phyloP scores from a whole-genome alignment of 345 rosid genomes.

The Angophora floribunda region DNA sequence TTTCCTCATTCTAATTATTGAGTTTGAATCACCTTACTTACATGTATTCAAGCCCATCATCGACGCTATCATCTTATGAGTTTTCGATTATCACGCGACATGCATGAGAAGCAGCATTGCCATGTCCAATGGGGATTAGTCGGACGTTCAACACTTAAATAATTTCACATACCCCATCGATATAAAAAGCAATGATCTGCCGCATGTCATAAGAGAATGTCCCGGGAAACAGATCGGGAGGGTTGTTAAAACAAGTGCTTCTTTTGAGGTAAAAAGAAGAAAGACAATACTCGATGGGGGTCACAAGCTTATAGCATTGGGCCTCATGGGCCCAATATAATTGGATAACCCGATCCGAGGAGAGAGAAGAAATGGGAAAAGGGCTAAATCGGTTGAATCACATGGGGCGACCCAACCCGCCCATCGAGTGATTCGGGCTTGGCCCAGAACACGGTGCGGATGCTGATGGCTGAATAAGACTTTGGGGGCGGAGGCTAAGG shows the following conservation, averaged over 20 bases:
- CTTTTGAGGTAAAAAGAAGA: neutral
- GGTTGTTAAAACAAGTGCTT: neutral
- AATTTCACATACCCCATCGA: neutral
- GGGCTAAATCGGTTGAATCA: neutral
- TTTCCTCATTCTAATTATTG: fast-evolving
- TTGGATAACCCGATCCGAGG: neutral
- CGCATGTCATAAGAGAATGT: neutral
- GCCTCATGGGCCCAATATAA: neutral
- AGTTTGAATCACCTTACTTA: fast-evolving
- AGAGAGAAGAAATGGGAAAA: neutral
- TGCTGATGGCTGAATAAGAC: neutral
- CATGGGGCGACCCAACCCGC: neutral
- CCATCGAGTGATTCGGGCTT: neutral
- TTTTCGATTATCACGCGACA: neutral
- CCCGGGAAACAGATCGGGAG: neutral
- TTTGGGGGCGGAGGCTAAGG: neutral
- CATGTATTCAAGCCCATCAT: fast-evolving
- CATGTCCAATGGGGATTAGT: neutral
- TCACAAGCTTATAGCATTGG: neutral
- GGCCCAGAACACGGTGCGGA: neutral
- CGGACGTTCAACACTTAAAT: neutral
- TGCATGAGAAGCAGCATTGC: fast-evolving
- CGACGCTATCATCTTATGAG: fast-evolving
- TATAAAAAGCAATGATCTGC: neutral
- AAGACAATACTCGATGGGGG: neutral